These are phyloP conservation scores for Cryphonectria carpinicola DNA, from an alignment of 2,329 filamentous ascomycete species.

Conservation along the genomic window DNA sequence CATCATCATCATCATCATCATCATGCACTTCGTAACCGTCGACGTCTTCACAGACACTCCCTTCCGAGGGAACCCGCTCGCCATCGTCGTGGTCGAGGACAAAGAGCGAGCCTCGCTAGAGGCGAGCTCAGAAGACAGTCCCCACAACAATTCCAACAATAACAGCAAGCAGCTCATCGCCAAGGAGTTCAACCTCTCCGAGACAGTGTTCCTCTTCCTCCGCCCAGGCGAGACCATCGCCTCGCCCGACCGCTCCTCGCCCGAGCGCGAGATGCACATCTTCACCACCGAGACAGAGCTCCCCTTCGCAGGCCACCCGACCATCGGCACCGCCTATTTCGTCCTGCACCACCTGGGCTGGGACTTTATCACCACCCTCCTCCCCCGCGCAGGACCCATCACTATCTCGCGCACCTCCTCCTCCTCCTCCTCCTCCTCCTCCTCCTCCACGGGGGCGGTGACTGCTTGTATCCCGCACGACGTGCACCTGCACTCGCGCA, in stretches of 20 bases:
- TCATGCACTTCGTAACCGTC: constrained; percentile 55
- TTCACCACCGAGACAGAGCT: constrained; percentile 60
- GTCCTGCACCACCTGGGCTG: constrained; percentile 43
- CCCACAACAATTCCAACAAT: constrained; percentile 55
- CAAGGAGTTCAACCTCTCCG: constrained; percentile 66
- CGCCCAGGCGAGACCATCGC: constrained; percentile 34
- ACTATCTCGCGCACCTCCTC: constrained; percentile 39
- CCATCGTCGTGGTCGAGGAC: constrained; percentile 58
- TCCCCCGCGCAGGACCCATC: constrained; percentile 63
- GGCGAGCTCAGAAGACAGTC: constrained; percentile 38
- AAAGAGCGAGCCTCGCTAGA: constrained; percentile 44
- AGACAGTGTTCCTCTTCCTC: constrained; percentile 66
- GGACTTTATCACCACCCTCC: constrained; percentile 46
- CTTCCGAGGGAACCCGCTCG: constrained; percentile 63
- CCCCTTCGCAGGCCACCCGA: constrained; percentile 66
- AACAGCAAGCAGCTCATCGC: constrained; percentile 64
- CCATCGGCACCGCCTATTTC: constrained; percentile 59
- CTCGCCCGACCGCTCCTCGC: constrained; percentile 34
- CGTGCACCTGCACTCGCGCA: constrained; percentile 60
- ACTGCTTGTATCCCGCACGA: constrained; percentile 69
- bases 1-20: too few species aligned
- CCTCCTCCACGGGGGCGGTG: constrained; percentile 47
- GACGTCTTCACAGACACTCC: constrained; percentile 60
- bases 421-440: too few species aligned
- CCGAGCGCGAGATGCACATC: constrained; percentile 58